Evolutionary conservation across 1,284 basidiomycete species (phyloP).

Genomic region (Ceratobasidium theobromae): DNA sequence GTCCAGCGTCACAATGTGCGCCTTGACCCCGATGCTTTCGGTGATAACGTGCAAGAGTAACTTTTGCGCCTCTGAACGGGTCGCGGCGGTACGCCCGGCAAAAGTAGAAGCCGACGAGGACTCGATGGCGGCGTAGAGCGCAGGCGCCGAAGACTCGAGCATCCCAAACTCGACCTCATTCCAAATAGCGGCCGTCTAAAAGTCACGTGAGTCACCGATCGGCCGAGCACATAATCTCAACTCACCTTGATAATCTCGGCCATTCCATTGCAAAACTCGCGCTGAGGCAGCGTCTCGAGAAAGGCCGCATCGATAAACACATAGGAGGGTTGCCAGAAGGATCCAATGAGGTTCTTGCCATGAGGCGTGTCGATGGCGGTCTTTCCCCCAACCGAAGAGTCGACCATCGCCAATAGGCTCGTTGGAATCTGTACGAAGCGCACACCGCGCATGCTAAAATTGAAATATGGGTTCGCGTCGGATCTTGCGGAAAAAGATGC

Average conservation of each 20-base stretch:
- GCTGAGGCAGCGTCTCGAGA: conserved; percentile 86
- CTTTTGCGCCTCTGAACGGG: conserved; percentile 74
- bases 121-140: conserved; percentile 82
- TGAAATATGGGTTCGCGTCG: neutral
- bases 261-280: conserved; percentile 98
- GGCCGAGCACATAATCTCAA: conserved; percentile 28
- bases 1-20: conserved; percentile 93
- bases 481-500: conserved; percentile 39
- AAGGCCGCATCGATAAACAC: conserved; percentile 98
- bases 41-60: conserved; percentile 77
- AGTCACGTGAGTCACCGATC: conserved; percentile 9
- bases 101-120: conserved; percentile 58
- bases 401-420: conserved; percentile 96
- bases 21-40: conserved; percentile 87
- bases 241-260: conserved; percentile 94
- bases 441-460: conserved; percentile 76
- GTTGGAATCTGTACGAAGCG: conserved; percentile 97
- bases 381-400: conserved; percentile 96
- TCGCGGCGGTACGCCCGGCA: conserved; percentile 63
- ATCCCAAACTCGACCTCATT: conserved; percentile 82
- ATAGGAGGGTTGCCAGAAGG: conserved; percentile 97
- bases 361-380: conserved; percentile 96
- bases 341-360: conserved; percentile 97
- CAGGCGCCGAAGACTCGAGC: conserved; percentile 79
- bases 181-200: conserved; percentile 94